Base-by-base conservation (phyloP, 768 basidiomycete genomes). In the Boletus fagicola region DNA sequence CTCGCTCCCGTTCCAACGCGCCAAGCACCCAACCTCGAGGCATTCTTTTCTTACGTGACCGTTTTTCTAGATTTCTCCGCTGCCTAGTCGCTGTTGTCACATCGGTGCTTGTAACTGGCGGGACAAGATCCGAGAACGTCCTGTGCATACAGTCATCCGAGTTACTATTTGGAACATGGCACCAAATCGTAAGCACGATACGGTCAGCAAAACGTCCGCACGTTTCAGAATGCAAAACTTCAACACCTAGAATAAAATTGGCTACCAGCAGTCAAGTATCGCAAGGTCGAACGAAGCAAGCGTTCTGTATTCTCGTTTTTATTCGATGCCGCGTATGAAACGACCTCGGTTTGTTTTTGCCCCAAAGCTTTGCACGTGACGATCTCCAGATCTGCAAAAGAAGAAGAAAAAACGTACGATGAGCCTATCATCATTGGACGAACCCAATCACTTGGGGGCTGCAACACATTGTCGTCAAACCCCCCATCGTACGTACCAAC, bases 51-150 rank as follows among this genome's bases (percentile, higher is more conserved):
- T 63, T 59, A 63, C 62, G 44, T 63, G 43, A 64, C 7, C 20
- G 0, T 30, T 26, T 18, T 39, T 31, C 20, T 18, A 10, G 20
- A 24, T 6, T 11, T n/a, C 1, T 26, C 22, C 39, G n/a, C 43
- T 22, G 22, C 31, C n/a, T 8, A 42, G 30, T 30, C 16, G n/a
- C 38, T 30, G 8, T 28, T 30, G n/a, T 43, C n/a, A 4, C 33
- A 31, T 30, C 56, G 52, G 57, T 51, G 26, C 31, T 54, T 54
- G 42, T 53, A 36, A 30, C n/a, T 7, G 38, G 36, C 24, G 5
- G 16, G 7, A 12, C 60, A 49, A 63, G 61, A 58, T 58, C 55
- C 61, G 61, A 58, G 43, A 52, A 28, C 30, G 24, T 36, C 18
- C 12, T 20, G 33, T 38, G 31, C 13, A 40, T n/a, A 8, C 39